Evolutionary conservation across 768 basidiomycete genomes (phyloP).

Genomic region (Ramaria sp.): DNA sequence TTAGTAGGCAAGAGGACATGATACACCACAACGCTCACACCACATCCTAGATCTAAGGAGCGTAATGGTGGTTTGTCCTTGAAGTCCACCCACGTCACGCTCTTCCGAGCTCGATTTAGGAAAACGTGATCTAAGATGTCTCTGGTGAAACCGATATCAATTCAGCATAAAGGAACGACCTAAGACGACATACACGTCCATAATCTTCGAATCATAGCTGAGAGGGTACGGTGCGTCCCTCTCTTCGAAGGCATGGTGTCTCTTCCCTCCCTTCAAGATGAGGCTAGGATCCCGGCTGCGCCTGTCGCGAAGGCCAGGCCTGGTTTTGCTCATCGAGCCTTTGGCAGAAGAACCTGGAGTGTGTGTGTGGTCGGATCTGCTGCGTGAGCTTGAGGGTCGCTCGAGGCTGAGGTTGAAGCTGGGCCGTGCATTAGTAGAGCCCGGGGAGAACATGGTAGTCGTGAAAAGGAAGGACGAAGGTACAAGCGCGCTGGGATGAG

Average conservation of each 20-base stretch:
- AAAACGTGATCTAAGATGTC: conserved; percentile 22
- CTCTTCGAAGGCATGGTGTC: conserved; percentile 55
- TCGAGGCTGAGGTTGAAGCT: neutral
- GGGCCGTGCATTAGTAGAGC: neutral
- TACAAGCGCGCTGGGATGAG: no score
- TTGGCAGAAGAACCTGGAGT: neutral
- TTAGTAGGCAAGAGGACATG: conserved; percentile 1
- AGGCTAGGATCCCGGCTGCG: conserved; percentile 33
- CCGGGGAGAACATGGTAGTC: neutral
- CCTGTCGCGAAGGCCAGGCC: neutral
- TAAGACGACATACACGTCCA: conserved; percentile 53
- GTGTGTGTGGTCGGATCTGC: neutral
- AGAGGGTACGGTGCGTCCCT: conserved; percentile 77
- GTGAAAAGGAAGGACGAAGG: no score
- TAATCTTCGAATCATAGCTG: conserved; percentile 53
- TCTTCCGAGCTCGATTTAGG: conserved; percentile 34
- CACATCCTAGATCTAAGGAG: conserved; percentile 63
- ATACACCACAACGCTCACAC: conserved; percentile 33
- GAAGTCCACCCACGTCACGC: conserved; percentile 52
- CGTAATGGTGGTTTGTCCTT: conserved; percentile 36
- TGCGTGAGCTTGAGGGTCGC: neutral
- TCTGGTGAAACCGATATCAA: conserved; percentile 4
- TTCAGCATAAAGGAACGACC: neutral
- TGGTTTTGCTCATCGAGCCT: neutral
- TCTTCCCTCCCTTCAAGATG: conserved; percentile 45